Conservation (phyloP, 257 asterid species). For the Eucommia ulmoides region DNA sequence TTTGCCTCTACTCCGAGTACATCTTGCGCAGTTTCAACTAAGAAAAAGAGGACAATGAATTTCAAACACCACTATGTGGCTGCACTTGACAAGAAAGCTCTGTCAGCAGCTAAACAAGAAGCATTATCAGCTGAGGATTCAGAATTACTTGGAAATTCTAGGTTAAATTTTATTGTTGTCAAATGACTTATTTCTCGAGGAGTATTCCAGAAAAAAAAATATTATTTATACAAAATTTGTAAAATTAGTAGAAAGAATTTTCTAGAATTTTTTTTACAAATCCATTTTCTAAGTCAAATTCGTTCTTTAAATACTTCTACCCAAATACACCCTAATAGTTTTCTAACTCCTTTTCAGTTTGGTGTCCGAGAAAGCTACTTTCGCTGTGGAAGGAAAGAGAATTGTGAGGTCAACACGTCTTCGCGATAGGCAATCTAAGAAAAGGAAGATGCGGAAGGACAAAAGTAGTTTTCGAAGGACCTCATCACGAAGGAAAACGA, state of each 20-base stretch:
- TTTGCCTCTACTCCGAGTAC: conserved; percentile 30
- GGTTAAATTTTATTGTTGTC: conserved; percentile 20
- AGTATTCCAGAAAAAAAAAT: too few relatives aligned
- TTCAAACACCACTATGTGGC: conserved; percentile 42
- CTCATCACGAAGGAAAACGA: conserved; percentile 25
- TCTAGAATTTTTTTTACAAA: neutral
- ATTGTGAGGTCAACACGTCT: conserved; percentile 70
- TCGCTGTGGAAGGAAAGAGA: conserved; percentile 24
- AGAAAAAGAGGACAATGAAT: conserved; percentile 16
- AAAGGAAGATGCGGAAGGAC: conserved; percentile 41
- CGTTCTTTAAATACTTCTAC: neutral
- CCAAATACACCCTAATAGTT: too few relatives aligned
- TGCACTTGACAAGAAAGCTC: conserved; percentile 68
- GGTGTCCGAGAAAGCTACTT: conserved; percentile 15
- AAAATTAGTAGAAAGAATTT: too few relatives aligned
- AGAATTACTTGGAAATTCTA: conserved; percentile 21
- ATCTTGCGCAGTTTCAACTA: conserved; percentile 20
- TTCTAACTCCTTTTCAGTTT: conserved; percentile 12
- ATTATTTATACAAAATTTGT: too few relatives aligned
- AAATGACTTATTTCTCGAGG: conserved; percentile 32
- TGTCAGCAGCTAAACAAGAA: conserved; percentile 63
- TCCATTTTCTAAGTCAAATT: neutral
- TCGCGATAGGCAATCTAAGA: conserved; percentile 52
- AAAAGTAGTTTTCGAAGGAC: conserved; percentile 23
- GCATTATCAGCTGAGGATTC: conserved; percentile 40